phyloP scores from a whole-genome alignment of 2,329 filamentous ascomycete genomes.

The Pyricularia sp. region DNA sequence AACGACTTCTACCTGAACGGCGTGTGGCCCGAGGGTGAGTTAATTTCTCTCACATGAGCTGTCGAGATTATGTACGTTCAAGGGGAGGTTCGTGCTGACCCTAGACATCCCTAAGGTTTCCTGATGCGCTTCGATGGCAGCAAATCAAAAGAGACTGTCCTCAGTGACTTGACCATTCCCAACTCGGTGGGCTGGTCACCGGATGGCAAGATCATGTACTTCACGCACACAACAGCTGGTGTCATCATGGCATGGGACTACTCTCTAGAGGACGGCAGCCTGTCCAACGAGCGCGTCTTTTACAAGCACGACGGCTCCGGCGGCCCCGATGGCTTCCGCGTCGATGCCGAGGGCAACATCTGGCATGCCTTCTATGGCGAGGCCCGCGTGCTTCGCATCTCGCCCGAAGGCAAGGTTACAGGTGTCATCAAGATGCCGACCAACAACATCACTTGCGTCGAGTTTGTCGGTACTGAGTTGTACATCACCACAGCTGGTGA shows the following conservation, averaged over 20 bases:
- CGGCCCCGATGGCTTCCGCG: conserved; percentile 74
- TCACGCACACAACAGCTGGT: conserved; percentile 66
- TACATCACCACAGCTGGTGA: conserved; percentile 70
- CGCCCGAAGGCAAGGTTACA: conserved; percentile 55
- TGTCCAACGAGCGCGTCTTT: conserved; percentile 62
- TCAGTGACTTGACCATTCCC: conserved; percentile 64
- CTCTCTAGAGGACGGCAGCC: conserved; percentile 48
- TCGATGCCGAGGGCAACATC: conserved; percentile 76
- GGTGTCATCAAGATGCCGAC: conserved; percentile 72
- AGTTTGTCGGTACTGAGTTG: conserved; percentile 66
- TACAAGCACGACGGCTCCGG: conserved; percentile 59
- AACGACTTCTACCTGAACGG: conserved; percentile 55
- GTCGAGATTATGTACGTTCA: neutral
- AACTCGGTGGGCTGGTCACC: conserved; percentile 78
- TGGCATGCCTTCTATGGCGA: conserved; percentile 86
- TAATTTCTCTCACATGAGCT: neutral
- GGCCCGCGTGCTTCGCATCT: conserved; percentile 64
- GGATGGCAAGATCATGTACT: conserved; percentile 66
- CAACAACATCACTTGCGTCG: conserved; percentile 68
- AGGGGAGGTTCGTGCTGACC: neutral
- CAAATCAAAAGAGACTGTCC: conserved; percentile 47
- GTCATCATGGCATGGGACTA: conserved; percentile 72
- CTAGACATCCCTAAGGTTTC: conserved; percentile 45
- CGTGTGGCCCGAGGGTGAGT: conserved; percentile 51
- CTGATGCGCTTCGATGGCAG: conserved; percentile 63